Evolutionary conservation across 2,329 filamentous ascomycete genomes (phyloP).

Genomic region (Calonectria montana): DNA sequence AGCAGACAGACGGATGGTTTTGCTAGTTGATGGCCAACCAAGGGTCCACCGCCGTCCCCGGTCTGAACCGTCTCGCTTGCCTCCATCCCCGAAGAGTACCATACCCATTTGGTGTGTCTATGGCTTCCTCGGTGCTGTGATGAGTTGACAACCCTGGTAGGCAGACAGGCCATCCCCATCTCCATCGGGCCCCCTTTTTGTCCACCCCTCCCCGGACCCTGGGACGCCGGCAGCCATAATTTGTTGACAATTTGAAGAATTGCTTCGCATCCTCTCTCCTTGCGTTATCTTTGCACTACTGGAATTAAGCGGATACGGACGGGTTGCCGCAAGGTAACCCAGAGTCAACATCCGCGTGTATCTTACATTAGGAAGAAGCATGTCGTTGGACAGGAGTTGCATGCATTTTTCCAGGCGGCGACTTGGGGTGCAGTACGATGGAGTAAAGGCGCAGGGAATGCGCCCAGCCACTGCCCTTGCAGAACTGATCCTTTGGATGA

Average conservation of each 20-base stretch:
- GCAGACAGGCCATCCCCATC: constrained; percentile 31
- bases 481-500: constrained; percentile 25
- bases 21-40: constrained; percentile 9
- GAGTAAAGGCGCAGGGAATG: constrained; percentile 38
- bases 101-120: constrained; percentile 1
- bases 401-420: not conserved
- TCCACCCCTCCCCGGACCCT: constrained; percentile 26
- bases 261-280: constrained; percentile 1
- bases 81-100: constrained; percentile 4
- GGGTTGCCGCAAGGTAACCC: constrained; percentile 3
- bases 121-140: constrained; percentile 18
- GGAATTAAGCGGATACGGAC: constrained; percentile 21
- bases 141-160: constrained; percentile 33
- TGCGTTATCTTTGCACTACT: constrained; percentile 9
- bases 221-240: constrained; percentile 14
- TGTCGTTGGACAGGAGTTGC: not conserved
- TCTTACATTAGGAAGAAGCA: not conserved
- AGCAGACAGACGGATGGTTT: constrained; percentile 9
- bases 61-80: constrained; percentile 12
- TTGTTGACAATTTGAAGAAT: constrained; percentile 17
- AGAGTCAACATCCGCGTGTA: not conserved
- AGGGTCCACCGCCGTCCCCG: constrained; percentile 9
- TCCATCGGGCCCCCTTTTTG: constrained; percentile 31
- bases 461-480: constrained; percentile 42
- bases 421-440: constrained; percentile 33